A percentile compares a stretch with the other conserved stretches of the same genome.
Conservation (phyloP, 1,139 yeast genomes). For the Geotrichum cucujoidarum region DNA sequence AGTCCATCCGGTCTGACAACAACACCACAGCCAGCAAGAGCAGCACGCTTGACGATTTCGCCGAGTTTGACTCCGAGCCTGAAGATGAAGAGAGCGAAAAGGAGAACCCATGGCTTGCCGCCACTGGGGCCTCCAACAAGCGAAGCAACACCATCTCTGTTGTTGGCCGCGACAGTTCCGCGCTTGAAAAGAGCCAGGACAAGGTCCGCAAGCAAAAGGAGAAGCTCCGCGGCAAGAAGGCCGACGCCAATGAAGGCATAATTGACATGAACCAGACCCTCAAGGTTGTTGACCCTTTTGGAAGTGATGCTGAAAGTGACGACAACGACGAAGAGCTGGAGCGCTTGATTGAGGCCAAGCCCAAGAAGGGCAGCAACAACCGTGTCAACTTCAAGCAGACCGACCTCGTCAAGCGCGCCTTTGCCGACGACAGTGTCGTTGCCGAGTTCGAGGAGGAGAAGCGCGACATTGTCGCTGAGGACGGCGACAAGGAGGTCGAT, state of each 20-base stretch:
- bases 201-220: constrained; percentile 42
- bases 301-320: constrained; percentile 29
- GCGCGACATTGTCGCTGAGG: constrained; percentile 59
- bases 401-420: constrained; percentile 81
- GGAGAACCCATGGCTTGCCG: constrained; percentile 66
- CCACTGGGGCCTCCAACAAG: constrained; percentile 38
- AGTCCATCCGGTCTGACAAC: constrained; percentile 10
- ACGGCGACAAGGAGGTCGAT: constrained; percentile 84
- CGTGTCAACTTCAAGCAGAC: constrained; percentile 61
- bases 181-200: constrained; percentile 42
- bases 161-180: constrained; percentile 56
- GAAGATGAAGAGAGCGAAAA: constrained; percentile 7
- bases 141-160: constrained; percentile 51
- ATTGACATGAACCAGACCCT: constrained; percentile 48
- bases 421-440: constrained; percentile 91
- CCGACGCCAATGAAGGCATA: constrained; percentile 38
- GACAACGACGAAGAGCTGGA: constrained; percentile 37
- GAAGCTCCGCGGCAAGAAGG: constrained; percentile 41
- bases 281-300: constrained; percentile 44
- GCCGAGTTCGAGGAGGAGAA: constrained; percentile 76
- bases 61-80: constrained; percentile 16
- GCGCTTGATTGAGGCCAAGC: constrained; percentile 24
- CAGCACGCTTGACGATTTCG: constrained; percentile 10
- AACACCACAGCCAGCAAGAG: background rate
- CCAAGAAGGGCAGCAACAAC: constrained; percentile 23